Evolutionary conservation across 257 asterid species (phyloP).

Genomic region (Rauvolfia tetraphylla): DNA sequence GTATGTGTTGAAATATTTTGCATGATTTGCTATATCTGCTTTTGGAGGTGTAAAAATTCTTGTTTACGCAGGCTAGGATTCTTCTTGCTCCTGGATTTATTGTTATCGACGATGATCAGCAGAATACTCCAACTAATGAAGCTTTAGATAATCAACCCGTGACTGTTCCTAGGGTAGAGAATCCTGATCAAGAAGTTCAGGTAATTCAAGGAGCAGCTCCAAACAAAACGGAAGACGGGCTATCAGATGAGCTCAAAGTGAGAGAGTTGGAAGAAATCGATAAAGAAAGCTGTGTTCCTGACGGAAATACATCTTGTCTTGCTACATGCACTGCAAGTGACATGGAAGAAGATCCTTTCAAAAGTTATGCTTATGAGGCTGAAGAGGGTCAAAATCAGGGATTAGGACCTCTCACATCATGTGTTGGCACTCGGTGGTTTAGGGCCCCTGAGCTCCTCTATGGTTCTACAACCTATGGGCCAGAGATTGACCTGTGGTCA

Average conservation of each 20-base stretch:
- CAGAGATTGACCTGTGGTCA: slow-evolving; percentile 93
- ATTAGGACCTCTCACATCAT: slow-evolving; percentile 72
- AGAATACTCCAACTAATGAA: slow-evolving; percentile 27
- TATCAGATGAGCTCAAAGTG: slow-evolving; percentile 30
- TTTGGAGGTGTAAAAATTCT: background rate
- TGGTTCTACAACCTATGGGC: slow-evolving; percentile 80
- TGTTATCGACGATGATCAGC: slow-evolving; percentile 40
- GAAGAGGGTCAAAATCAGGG: slow-evolving; percentile 56
- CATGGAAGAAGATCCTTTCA: slow-evolving; percentile 61
- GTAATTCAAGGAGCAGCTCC: slow-evolving; percentile 26
- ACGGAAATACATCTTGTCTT: slow-evolving; percentile 72
- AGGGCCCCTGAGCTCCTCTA: slow-evolving; percentile 92
- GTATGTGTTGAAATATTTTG: background rate
- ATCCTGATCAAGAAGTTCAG: slow-evolving; percentile 20
- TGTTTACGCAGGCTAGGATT: slow-evolving; percentile 76
- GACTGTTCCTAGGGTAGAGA: slow-evolving; percentile 24
- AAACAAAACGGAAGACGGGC: slow-evolving; percentile 28
- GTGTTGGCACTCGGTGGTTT: slow-evolving; percentile 96
- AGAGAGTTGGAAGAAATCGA: slow-evolving; percentile 46
- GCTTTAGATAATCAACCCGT: slow-evolving; percentile 31
- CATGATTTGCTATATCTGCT: background rate
- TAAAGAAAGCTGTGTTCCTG: slow-evolving; percentile 56
- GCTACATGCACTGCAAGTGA: slow-evolving; percentile 86
- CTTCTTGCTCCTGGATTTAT: slow-evolving; percentile 60
- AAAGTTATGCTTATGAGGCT: slow-evolving; percentile 45